Evolutionary conservation across 169 alveolate genomes (phyloP), one percentile per base, ranked within the genome.

Genomic region (Plasmodium reichenowi): DNA sequence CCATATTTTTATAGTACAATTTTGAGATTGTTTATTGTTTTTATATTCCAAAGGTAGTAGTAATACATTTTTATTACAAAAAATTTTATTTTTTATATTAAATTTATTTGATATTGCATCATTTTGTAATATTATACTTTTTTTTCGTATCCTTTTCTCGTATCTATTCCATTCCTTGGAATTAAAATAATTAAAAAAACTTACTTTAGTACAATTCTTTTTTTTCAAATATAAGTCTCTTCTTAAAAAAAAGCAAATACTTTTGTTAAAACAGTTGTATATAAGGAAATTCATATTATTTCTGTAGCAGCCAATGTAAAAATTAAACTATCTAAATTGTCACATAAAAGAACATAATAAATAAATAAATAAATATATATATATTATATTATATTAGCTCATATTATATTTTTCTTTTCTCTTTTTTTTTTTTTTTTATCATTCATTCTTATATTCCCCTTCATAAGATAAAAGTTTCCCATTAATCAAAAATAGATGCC

Each of bases 271-370:
- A 20, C 58, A 54, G 26, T 6, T 17, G 32, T 38, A 20, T 48
- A 71, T 43, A 70, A 43, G 26, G 26, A 52, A 56, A 50, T 83
- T 83, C 80, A 68, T 68, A 29, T 83, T 70, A 56, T 43, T 7
- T 12, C 72, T n/a, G 50, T 17, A 20, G 58, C 43, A 29, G 32
- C 10, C 10, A 6, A 47, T 0, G 47, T 38, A 38, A 38, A 38
- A 38, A 38, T 38, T 38, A 38, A 38, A 5, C 47, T 32, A 4
- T 32, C 45, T 32, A 32, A 32, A 32, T 32, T 32, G 5, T 32
- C 45, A 32, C 45, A 32, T 32, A 32, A 32, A 32, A 32, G 45
- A 32, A 32, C 45, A 32, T 32, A 32, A 32, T 32, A 32, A 32
- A 32, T 32, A 32, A 32, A 32, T 32, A 32, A 32, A 32, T 4